Evolutionary conservation across 768 basidiomycete genomes (phyloP), one percentile per base, ranked within the genome.

Genomic region (Naganishia kalamii): DNA sequence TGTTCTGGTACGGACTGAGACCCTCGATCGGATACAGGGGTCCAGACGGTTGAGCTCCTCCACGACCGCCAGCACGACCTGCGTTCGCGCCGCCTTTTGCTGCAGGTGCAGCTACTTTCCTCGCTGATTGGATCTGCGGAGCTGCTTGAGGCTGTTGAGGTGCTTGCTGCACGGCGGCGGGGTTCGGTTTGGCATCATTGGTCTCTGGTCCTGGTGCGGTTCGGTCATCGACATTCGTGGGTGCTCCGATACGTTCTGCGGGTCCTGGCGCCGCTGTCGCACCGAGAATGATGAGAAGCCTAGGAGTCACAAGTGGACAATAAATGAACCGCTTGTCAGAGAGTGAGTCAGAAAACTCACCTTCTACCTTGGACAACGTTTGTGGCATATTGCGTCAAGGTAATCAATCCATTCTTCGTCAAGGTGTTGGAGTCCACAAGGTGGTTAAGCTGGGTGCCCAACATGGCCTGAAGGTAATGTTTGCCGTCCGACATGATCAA

Each of bases 1-100:
- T 90, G 80, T 94, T 97, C 79, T 96, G 92, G 72, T 97, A 98
- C 10, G 94, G 94, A 73, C 89, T 92, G 48, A 98, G 84, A 5
- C 87, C 88, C 75, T 96, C 94, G 69, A 99, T 98, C 1, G 93
- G 94, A 77, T 87, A 87, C 33, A 86, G 76, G 0, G 82, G 77
- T 27, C 78, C 75, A 32, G 73, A 68, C 27, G 72, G 70, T 33
- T 63, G 41, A 30, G 67, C 70, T 8, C 71, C 69, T 13, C 44
- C 63, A 12, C 63, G 41, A n/a, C 44, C 48, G 32, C 68, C 68
- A 25, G 66, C 67, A 25, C 70, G 54, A 32, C 64, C 70, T 15
- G 68, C 63, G 23, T 40, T 52, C 25, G 60, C 59, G 69, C 59
- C 67, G 71, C 19, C 66, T 70, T 44, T 63, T 63, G 60, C 70